Percentiles rank a stretch among this genome's conserved stretches.
Evolutionary conservation across 495 filamentous ascomycete species (phyloP).

Genomic region (Aspergillus kassunensis): DNA sequence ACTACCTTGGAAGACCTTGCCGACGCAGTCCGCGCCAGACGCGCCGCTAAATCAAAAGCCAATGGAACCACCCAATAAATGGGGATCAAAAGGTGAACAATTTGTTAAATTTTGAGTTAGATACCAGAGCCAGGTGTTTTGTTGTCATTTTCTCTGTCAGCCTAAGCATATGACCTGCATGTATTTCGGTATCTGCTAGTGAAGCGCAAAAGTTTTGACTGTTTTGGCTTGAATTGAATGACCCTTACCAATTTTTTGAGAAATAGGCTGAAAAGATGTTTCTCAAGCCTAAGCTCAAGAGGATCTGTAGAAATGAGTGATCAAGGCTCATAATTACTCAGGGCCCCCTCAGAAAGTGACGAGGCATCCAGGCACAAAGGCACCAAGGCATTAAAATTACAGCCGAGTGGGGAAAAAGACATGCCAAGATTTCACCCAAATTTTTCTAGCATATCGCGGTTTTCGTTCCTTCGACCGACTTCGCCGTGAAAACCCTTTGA

Average conservation of each 20-base stretch:
- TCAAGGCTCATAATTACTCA: too few species aligned
- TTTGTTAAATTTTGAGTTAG: conserved; percentile 16
- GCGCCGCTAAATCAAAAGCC: conserved; percentile 38
- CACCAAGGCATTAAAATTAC: too few species aligned
- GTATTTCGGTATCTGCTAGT: conserved; percentile 1
- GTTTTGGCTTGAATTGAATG: not conserved
- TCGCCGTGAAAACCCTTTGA: conserved; percentile 11
- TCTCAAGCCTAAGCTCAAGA: too few species aligned
- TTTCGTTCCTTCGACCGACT: conserved; percentile 16
- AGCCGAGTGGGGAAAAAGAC: conserved; percentile 32
- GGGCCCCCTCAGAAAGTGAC: too few species aligned
- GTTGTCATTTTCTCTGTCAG: conserved; percentile 2
- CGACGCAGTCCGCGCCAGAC: conserved; percentile 72
- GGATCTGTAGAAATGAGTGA: too few species aligned
- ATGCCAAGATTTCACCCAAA: conserved; percentile 41
- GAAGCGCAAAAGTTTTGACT: conserved; percentile 1
- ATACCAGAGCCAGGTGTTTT: conserved; percentile 23
- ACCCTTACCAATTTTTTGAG: too few species aligned
- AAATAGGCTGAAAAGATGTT: too few species aligned
- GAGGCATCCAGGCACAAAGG: too few species aligned
- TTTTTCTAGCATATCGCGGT: conserved; percentile 33
- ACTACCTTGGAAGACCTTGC: conserved; percentile 83
- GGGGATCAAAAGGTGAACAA: conserved; percentile 7
- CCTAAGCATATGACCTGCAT: not conserved
- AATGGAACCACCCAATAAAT: conserved; percentile 27